Evolutionary conservation across 306 rosid species (phyloP).

Genomic region (Quercus mongolica): DNA sequence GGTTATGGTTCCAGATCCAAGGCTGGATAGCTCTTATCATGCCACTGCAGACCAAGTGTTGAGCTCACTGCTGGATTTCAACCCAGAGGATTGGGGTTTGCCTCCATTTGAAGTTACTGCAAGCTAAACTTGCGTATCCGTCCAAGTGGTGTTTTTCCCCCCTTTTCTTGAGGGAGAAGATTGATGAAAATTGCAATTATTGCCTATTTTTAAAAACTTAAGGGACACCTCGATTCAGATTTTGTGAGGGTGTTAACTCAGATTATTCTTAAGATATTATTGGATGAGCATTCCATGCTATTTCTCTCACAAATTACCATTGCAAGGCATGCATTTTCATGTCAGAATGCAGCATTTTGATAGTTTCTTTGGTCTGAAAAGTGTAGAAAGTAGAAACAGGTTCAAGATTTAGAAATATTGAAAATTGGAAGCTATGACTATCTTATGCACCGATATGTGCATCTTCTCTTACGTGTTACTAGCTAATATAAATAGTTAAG

Average conservation of each 20-base stretch:
- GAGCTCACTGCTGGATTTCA: conserved; percentile 75
- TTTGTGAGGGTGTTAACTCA: neutral
- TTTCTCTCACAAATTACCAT: too few species aligned
- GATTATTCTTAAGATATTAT: too few species aligned
- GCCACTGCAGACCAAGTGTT: conserved; percentile 72
- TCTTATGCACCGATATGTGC: too few species aligned
- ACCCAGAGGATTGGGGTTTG: conserved; percentile 77
- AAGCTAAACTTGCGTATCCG: conserved; percentile 26
- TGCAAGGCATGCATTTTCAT: too few species aligned
- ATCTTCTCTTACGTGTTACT: too few species aligned
- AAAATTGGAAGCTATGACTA: too few species aligned
- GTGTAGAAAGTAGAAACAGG: too few species aligned
- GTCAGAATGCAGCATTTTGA: too few species aligned
- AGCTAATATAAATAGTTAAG: too few species aligned
- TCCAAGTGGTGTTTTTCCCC: neutral
- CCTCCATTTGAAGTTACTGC: conserved; percentile 69
- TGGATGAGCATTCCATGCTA: too few species aligned
- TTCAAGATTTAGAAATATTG: too few species aligned
- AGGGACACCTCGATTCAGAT: neutral
- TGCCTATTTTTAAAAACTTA: neutral
- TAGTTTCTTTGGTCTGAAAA: too few species aligned
- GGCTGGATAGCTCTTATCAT: conserved; percentile 64
- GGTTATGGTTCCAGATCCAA: conserved; percentile 93
- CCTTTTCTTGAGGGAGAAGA: neutral
- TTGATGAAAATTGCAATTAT: neutral